Conservation (phyloP, 805 yeast species). For the Peterozyma xylosa region DNA sequence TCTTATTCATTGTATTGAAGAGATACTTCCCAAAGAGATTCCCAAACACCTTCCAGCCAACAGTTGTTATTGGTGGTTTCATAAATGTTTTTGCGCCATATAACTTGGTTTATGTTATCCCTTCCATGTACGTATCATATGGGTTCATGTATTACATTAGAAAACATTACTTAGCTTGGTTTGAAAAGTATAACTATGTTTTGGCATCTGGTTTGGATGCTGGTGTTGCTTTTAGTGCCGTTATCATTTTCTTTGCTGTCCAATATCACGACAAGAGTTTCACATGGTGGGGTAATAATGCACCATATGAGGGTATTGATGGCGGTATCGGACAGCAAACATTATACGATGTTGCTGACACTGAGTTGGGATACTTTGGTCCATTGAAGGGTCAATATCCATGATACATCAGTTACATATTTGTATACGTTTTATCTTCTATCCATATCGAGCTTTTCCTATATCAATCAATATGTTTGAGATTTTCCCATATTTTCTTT, state of each 20-base stretch:
- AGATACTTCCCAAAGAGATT: constrained; percentile 16
- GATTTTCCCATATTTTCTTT: too few relatives aligned
- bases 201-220: constrained; percentile 50
- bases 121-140: constrained; percentile 28
- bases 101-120: constrained; percentile 36
- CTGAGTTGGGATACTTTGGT: constrained; percentile 31
- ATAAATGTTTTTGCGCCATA: constrained; percentile 41
- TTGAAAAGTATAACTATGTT: constrained; percentile 46
- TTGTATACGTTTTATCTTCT: too few relatives aligned
- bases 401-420: too few relatives aligned
- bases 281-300: constrained; percentile 62
- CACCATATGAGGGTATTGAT: constrained; percentile 27
- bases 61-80: constrained; percentile 44
- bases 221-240: constrained; percentile 56
- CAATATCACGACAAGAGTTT: constrained; percentile 33
- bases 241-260: constrained; percentile 46
- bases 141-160: constrained; percentile 44
- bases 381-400: constrained; percentile 1
- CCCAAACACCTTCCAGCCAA: constrained; percentile 37
- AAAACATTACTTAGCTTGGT: constrained; percentile 44
- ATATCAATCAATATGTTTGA: too few relatives aligned
- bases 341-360: constrained; percentile 10
- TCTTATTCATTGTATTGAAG: constrained; percentile 22
- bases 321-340: constrained; percentile 21
- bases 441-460: too few relatives aligned